Percentiles rank a stretch among this genome's conserved stretches.
phyloP scores from a whole-genome alignment of 2,329 filamentous ascomycete species.

The Paecilomyces dactylethromorphus region DNA sequence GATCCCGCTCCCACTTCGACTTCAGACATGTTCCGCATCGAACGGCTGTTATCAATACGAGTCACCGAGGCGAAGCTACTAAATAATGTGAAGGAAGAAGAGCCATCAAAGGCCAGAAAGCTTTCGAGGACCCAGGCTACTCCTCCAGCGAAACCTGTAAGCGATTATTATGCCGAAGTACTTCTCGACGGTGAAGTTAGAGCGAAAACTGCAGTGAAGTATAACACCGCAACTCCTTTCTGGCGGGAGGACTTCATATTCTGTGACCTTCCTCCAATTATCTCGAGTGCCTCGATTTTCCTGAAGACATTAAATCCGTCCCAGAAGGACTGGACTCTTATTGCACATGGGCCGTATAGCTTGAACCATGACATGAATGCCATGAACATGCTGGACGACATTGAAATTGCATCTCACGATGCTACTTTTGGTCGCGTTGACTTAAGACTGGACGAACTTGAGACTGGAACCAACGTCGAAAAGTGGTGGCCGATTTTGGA shows the following conservation, averaged over 20 bases:
- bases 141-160: conserved; percentile 20
- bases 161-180: conserved; percentile 44
- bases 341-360: conserved; percentile 38
- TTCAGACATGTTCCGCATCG: conserved; percentile 60
- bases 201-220: conserved; percentile 43
- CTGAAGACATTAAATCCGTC: conserved; percentile 41
- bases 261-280: conserved; percentile 40
- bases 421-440: conserved; percentile 58
- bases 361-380: conserved; percentile 35
- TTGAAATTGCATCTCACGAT: conserved; percentile 43
- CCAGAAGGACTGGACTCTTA: conserved; percentile 45
- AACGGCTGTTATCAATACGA: conserved; percentile 53
- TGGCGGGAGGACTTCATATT: conserved; percentile 46
- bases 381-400: conserved; percentile 35
- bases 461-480: conserved; percentile 70
- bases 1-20: conserved; percentile 28
- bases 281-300: conserved; percentile 40
- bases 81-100: conserved; percentile 24
- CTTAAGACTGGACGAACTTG: conserved; percentile 70
- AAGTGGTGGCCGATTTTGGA: conserved; percentile 83
- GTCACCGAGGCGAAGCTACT: conserved; percentile 57
- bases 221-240: conserved; percentile 39
- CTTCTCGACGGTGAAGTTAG: conserved; percentile 43
- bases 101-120: conserved; percentile 25
- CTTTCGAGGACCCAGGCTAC: conserved; percentile 23